These are phyloP conservation scores for Mortierella sp. DNA, from an alignment of 371 early-diverging fungal genomes.

Conservation along the genomic window DNA sequence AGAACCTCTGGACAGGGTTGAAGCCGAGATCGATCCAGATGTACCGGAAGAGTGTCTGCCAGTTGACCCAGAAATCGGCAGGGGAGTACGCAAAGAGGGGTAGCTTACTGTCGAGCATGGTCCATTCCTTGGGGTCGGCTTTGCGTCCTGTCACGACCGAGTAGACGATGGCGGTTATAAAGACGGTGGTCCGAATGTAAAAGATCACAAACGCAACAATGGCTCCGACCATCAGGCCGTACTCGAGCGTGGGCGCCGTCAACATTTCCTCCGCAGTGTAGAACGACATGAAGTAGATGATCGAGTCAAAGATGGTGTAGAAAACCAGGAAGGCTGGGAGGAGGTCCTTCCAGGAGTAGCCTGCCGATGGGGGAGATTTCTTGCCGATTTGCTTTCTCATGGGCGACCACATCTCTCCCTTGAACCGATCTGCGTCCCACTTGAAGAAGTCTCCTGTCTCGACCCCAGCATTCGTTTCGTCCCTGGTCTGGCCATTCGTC, in stretches of 20 bases:
- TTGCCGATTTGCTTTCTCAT: slow-evolving; percentile 25
- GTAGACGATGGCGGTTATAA: slow-evolving; percentile 21
- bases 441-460: slow-evolving; percentile 12
- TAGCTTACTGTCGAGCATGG: slow-evolving; percentile 31
- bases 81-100: slow-evolving; percentile 48
- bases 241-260: not conserved
- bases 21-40: slow-evolving; percentile 52
- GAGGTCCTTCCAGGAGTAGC: slow-evolving; percentile 21
- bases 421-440: slow-evolving; percentile 43
- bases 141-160: slow-evolving; percentile 11
- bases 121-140: slow-evolving; percentile 32
- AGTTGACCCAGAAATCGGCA: slow-evolving; percentile 39
- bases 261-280: slow-evolving; percentile 19
- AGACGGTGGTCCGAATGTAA: slow-evolving; percentile 20
- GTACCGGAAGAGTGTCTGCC: slow-evolving; percentile 52
- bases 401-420: slow-evolving; percentile 45
- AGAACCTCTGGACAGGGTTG: slow-evolving; percentile 25
- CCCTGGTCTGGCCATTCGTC: not conserved
- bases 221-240: slow-evolving; percentile 15
- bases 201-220: slow-evolving; percentile 18
- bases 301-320: slow-evolving; percentile 14
- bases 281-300: slow-evolving; percentile 21
- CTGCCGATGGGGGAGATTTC: not conserved
- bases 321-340: slow-evolving; percentile 1
- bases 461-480: not conserved